phyloP scores from a whole-genome alignment of 257 asterid genomes.

The Ilex aquifolium region DNA sequence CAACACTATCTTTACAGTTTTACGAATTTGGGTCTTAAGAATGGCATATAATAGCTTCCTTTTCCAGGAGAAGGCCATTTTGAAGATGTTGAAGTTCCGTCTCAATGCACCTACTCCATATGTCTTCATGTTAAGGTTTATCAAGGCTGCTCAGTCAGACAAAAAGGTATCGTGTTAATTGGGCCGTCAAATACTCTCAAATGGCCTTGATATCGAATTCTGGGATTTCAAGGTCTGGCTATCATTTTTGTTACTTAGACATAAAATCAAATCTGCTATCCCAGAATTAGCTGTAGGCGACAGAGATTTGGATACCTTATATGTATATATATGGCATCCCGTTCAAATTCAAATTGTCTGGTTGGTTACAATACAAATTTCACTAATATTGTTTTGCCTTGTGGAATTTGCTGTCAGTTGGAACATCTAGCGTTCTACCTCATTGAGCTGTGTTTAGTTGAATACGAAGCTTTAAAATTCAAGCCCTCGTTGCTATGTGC shows the following conservation, averaged over 20 bases:
- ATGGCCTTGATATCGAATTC: no score
- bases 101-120: constrained; percentile 89
- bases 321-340: no score
- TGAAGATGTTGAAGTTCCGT: constrained; percentile 73
- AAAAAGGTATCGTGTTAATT: constrained; percentile 31
- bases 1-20: no score
- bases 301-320: no score
- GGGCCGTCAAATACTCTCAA: background rate
- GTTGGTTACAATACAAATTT: no score
- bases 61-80: constrained; percentile 68
- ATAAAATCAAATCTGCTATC: no score
- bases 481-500: constrained; percentile 91
- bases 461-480: constrained; percentile 78
- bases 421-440: constrained; percentile 86
- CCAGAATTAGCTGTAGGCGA: no score
- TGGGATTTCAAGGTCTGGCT: no score
- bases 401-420: constrained; percentile 39
- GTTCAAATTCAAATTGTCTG: no score
- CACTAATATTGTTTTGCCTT: no score
- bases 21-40: no score
- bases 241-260: no score
- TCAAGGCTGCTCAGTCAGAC: constrained; percentile 82
- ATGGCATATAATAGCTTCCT: background rate
- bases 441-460: constrained; percentile 84
- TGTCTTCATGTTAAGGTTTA: constrained; percentile 92